Percentiles rank a stretch among this genome's conserved stretches.
phyloP scores from a whole-genome alignment of 163 green algal genomes.

The Chloromonas sp. region DNA sequence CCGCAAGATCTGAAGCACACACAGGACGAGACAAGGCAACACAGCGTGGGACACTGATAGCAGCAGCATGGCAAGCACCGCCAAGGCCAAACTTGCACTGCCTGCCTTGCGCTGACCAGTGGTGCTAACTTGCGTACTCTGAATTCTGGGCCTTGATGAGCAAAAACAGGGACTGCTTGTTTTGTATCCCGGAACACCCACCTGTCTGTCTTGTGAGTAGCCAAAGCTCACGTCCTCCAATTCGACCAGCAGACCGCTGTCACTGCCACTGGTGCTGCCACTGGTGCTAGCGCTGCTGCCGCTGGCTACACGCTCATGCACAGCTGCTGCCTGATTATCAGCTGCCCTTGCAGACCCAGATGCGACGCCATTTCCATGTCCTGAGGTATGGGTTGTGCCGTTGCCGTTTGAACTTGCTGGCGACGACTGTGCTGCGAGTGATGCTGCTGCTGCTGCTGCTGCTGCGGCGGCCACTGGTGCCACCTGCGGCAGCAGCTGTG shows the following conservation, averaged over 20 bases:
- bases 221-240: conserved; percentile 59
- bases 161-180: too few relatives aligned
- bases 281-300: conserved; percentile 6
- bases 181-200: background rate
- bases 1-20: conserved; percentile 37
- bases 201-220: conserved; percentile 42
- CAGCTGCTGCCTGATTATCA: too few relatives aligned
- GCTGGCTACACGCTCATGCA: background rate
- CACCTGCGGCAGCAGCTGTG: background rate
- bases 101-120: background rate
- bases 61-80: background rate
- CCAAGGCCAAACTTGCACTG: background rate
- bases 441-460: conserved; percentile 8
- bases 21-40: too few relatives aligned
- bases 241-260: conserved; percentile 44
- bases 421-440: background rate
- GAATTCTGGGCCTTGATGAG: too few relatives aligned
- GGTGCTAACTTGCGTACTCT: too few relatives aligned
- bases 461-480: background rate
- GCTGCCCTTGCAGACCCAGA: too few relatives aligned
- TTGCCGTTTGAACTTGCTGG: background rate
- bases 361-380: too few relatives aligned
- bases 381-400: background rate
- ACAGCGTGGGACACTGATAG: background rate
- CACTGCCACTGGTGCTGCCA: conserved; percentile 12